Base-by-base conservation (phyloP, 306 rosid genomes). In the Gastrolobium bilobum region DNA sequence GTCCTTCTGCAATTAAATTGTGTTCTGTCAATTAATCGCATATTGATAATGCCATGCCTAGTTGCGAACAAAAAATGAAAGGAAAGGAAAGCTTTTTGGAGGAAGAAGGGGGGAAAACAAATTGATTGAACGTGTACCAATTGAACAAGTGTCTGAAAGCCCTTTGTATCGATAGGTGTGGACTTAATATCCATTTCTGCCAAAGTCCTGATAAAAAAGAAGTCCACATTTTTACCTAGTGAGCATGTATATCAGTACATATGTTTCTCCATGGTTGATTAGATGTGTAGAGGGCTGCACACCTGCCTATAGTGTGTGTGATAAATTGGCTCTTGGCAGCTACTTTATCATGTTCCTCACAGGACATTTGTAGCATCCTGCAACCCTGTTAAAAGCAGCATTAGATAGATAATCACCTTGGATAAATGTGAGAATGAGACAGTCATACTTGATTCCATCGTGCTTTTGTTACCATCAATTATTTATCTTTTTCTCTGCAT, bases 241-340 rank as follows among this genome's bases (percentile, higher is more conserved):
- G 51, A 72, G 80, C 75, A 56, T 51, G 52, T 10, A 37, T 57
- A 57, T 57, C 29, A 52, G 29, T 53, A 29, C 7, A 50, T 5
- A 59, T 75, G 9, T 31, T 40, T 29, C 4, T 43, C 20, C 47
- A 47, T 33, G 43, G 38, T 46, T 14, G 39, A 26, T 63, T 53
- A 58, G 4, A 47, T 8, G 4, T 15, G 42, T 11, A 33, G 43
- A 74, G 51, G 4, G 34, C 26, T 20, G 9, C 37, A 31, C 84
- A 89, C 92, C 92, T 84, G 58, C 87, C 92, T 56, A 89, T 78
- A 8, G 86, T 70, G 83, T 86, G 92, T 34, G 92, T 80, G 38
- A 86, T 50, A 75, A 89, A 86, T 67, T 89, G 92, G 77, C 89
- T 86, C 69, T 68, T 82, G 31, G 92, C 89, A 38, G 89, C 89